phyloP scores from a whole-genome alignment of 2,329 filamentous ascomycete species.

The Neocatenulostroma microsporum region DNA sequence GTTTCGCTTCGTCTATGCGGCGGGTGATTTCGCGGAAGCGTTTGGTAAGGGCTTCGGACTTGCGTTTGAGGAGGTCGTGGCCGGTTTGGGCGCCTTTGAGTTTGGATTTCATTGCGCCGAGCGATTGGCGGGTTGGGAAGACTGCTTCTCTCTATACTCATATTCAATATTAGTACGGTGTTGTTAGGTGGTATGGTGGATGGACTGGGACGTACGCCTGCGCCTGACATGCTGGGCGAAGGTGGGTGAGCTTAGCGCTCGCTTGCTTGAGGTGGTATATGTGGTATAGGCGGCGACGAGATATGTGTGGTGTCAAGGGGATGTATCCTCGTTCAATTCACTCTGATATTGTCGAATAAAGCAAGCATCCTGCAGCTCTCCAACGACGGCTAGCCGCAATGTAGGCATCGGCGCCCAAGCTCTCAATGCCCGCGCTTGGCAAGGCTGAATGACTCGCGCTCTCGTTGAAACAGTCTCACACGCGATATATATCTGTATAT shows the following conservation, averaged over 20 bases:
- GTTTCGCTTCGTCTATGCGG: conserved; percentile 96
- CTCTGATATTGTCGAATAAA: conserved; percentile 2
- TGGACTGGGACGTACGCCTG: conserved; percentile 3
- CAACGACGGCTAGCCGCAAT: too few species aligned
- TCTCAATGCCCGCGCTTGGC: neutral
- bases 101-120: conserved; percentile 96
- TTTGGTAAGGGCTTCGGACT: conserved; percentile 98
- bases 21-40: conserved; percentile 72
- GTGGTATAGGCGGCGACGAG: neutral
- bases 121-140: conserved; percentile 93
- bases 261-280: neutral
- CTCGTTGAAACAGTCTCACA: neutral
- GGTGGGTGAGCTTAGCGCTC: neutral
- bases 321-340: too few species aligned
- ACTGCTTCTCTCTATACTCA: conserved; percentile 62
- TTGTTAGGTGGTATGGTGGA: conserved; percentile 18
- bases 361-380: conserved; percentile 3
- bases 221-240: conserved; percentile 1
- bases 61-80: conserved; percentile 91
- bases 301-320: neutral
- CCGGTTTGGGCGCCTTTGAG: conserved; percentile 73
- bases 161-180: conserved; percentile 3
- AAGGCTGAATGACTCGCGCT: neutral
- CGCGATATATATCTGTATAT: too few species aligned
- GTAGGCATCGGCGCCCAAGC: too few species aligned